Evolutionary conservation across 495 filamentous ascomycete genomes (phyloP).

Genomic region (Cairneyella variabilis): DNA sequence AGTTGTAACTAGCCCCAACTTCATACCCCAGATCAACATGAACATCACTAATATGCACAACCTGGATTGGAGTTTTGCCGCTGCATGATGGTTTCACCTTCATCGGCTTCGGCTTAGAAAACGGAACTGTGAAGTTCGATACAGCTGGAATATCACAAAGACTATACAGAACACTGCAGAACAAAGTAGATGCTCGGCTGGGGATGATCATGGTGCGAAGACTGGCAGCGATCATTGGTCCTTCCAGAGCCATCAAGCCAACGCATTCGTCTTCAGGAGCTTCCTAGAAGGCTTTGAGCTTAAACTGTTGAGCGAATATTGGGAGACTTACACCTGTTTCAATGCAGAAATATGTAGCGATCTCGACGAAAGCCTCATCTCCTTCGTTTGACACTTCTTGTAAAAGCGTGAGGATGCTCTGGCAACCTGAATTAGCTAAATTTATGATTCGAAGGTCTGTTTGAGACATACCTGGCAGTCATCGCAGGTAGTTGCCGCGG

Average conservation of each 20-base stretch:
- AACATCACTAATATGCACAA: constrained; percentile 55
- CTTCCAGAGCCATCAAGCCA: no score
- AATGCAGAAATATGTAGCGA: not conserved
- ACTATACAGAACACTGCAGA: not conserved
- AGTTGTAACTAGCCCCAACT: constrained; percentile 45
- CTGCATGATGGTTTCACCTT: constrained; percentile 38
- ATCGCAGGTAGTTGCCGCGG: not conserved
- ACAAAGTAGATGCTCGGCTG: not conserved
- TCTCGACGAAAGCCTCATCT: not conserved
- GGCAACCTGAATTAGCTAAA: not conserved
- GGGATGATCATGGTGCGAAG: not conserved
- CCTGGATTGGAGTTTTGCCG: constrained; percentile 41
- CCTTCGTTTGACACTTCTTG: not conserved
- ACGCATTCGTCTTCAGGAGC: not conserved
- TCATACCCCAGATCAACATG: constrained; percentile 52
- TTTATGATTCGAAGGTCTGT: not conserved
- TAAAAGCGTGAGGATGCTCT: not conserved
- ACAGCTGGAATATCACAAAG: not conserved
- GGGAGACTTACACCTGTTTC: not conserved
- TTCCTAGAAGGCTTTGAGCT: not conserved
- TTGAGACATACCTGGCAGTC: not conserved
- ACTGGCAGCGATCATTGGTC: not conserved
- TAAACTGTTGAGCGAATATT: no score
- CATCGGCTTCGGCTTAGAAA: not conserved
- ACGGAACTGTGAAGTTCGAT: not conserved